Base-by-base conservation (phyloP, 495 filamentous ascomycete genomes). In the Choiromyces venosus region DNA sequence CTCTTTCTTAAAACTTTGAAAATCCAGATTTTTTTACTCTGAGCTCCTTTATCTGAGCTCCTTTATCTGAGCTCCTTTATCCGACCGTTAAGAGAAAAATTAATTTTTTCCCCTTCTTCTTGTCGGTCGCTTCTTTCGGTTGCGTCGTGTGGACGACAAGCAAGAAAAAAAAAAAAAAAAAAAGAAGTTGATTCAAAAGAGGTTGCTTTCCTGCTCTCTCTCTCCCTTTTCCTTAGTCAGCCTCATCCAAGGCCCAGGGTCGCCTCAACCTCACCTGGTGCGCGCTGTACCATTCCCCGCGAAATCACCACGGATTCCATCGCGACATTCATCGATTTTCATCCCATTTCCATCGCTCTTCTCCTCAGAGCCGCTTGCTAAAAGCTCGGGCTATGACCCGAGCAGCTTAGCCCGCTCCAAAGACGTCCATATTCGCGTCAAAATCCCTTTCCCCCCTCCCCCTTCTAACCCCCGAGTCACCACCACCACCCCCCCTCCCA, bases 381-480 rank as follows among this genome's bases (percentile, higher is more conserved):
- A 70, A 67, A 80, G 72, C 79, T 73, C 75, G 79, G 79, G 79
- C 79, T 81, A 81, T 81, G 79, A 81, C 79, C 79, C 79, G 79
- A 76, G 79, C 73, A 73, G 73, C 73, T 81, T 81, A 80, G 74
- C 74, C 73, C 71, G 79, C 68, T 79, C 71, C 74, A 71, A 73
- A 78, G 80, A 81, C 76, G 71, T 81, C 69, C 73, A 64, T 72
- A 71, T 76, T 73, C 80, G 74, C 80, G 81, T 78, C 77, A 80
- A 77, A 81, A 80, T 69, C 42, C 70, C 71, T 71, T 68, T 74
- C 64, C 68, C 71, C 72, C 78, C 78, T 65, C 75, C 65, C 72
- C 76, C 52, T 61, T 61, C 67, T 29, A 38, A 36, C 72, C 66
- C 70, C 72, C 75, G 79, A 76, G 80, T 67, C 78, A 80, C 80